Evolutionary conservation across 1,139 yeast species (phyloP), one percentile per base, ranked within the genome.

Genomic region (Kluyveromyces sp.): DNA sequence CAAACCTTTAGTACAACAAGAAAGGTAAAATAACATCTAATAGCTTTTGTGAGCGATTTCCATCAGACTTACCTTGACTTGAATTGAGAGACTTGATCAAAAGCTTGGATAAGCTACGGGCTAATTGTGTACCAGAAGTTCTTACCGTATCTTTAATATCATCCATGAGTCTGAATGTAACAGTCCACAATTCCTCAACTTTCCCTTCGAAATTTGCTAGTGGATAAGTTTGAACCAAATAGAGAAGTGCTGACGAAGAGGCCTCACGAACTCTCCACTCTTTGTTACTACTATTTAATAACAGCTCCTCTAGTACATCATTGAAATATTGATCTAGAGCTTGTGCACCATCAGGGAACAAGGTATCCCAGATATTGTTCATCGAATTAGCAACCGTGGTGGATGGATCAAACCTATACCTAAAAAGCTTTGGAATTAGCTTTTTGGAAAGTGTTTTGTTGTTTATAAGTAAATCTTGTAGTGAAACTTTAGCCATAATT

Each of bases 251-350:
- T 2, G 78, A 65, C 0, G 94, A 73, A 63, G 95, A 81, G 0
- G 97, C 96, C 62, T 92, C 95, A 55, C 98, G 77, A 0, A 83
- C 88, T 57, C 97, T 75, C 97, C 97, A 92, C 64, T 92, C 97
- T 50, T 83, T 78, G 52, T 80, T 80, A 1, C 88, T 83, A 83
- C 89, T 83, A 25, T 89, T 78, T 5, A 63, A 64, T 45, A 89
- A 63, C 4, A 89, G 67, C 56, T 88, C 97, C 4, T 71, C 65
- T 46, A 86, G 61, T 45, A 92, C 88, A 3, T 66, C 66, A 8
- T 72, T 73, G 57, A 81, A 80, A 58, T 83, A 76, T 3, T 67
- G 69, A 5, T 69, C 64, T 6, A 89, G 69, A 0, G 83, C 74
- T 33, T 72, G 71, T 0, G 81, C 65, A 2, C 88, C 70, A 59